These are phyloP conservation scores for Microcera coccophila DNA, from an alignment of 2,329 filamentous ascomycete species.

Conservation along the genomic window DNA sequence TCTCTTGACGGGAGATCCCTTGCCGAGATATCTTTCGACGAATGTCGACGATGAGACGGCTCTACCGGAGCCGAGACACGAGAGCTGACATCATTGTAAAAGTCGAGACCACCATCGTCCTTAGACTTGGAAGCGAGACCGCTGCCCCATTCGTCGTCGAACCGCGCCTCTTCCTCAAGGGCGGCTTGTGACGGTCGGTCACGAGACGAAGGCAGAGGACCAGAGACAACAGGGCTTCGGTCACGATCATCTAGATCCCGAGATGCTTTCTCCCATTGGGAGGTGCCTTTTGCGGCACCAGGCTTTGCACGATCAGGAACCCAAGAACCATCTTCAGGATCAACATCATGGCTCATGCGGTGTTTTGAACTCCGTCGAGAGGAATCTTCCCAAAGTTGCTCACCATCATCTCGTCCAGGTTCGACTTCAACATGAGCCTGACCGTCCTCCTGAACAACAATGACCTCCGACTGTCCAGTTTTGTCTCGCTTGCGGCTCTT, in stretches of 20 bases:
- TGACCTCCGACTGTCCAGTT: conserved; percentile 28
- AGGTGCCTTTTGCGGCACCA: conserved; percentile 29
- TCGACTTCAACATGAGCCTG: conserved; percentile 15
- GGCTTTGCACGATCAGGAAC: no score
- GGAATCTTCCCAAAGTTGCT: conserved; percentile 26
- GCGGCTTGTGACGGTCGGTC: conserved; percentile 5
- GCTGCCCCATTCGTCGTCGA: conserved; percentile 28
- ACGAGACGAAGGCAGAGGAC: conserved; percentile 7
- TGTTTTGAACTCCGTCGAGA: conserved; percentile 32
- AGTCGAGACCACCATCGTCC: background rate
- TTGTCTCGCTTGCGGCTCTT: conserved; percentile 42
- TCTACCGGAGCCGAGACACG: conserved; percentile 12
- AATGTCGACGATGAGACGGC: conserved; percentile 15
- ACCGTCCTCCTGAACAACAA: conserved; percentile 28
- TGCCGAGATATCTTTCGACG: conserved; percentile 14
- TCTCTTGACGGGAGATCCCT: conserved; percentile 15
- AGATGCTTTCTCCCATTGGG: conserved; percentile 22
- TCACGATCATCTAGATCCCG: conserved; percentile 1
- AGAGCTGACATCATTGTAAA: background rate
- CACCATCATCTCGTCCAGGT: conserved; percentile 16
- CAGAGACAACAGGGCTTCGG: background rate
- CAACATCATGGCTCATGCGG: conserved; percentile 26
- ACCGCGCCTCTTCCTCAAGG: conserved; percentile 1
- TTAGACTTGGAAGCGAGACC: conserved; percentile 26
- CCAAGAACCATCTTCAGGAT: conserved; percentile 22